Conservation (phyloP, 805 yeast species). For the Metschnikowia baotianmanensis region DNA sequence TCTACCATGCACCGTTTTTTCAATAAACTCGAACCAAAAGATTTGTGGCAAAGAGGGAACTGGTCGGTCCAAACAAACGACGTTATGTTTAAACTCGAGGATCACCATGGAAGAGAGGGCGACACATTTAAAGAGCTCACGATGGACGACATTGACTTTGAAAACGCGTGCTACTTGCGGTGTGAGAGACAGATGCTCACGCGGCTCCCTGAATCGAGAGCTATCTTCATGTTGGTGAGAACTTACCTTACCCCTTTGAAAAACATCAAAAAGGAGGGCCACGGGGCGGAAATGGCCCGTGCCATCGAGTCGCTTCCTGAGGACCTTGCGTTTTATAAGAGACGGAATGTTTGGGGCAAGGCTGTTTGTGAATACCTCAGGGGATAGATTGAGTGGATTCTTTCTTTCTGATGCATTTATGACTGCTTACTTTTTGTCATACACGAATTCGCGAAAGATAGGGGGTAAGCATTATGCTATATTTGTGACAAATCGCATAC, state of each 20-base stretch:
- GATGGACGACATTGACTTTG: constrained; percentile 36
- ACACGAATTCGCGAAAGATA: too few relatives aligned
- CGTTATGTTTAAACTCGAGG: constrained; percentile 44
- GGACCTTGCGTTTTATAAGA: constrained; percentile 38
- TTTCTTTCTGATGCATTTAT: too few relatives aligned
- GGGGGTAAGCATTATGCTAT: too few relatives aligned
- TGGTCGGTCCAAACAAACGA: constrained; percentile 70
- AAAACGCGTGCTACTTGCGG: constrained; percentile 31
- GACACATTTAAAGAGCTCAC: constrained; percentile 32
- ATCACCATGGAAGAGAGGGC: constrained; percentile 41
- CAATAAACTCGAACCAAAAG: constrained; percentile 49
- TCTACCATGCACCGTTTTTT: constrained; percentile 68
- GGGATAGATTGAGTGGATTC: not conserved
- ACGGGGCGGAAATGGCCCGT: constrained; percentile 26
- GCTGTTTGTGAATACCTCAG: constrained; percentile 33
- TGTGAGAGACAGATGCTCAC: constrained; percentile 38
- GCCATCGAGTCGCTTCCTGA: constrained; percentile 40
- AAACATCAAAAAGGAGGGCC: constrained; percentile 31
- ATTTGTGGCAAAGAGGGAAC: constrained; percentile 61
- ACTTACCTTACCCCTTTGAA: constrained; percentile 35
- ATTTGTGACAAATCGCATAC: too few relatives aligned
- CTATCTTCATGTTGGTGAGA: constrained; percentile 36
- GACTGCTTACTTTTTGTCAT: too few relatives aligned
- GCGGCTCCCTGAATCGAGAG: constrained; percentile 35
- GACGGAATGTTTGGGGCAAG: constrained; percentile 37